Evolutionary conservation across 2,329 filamentous ascomycete genomes (phyloP), one percentile per base, ranked within the genome.

Genomic region (Paecilomyces variotii): DNA sequence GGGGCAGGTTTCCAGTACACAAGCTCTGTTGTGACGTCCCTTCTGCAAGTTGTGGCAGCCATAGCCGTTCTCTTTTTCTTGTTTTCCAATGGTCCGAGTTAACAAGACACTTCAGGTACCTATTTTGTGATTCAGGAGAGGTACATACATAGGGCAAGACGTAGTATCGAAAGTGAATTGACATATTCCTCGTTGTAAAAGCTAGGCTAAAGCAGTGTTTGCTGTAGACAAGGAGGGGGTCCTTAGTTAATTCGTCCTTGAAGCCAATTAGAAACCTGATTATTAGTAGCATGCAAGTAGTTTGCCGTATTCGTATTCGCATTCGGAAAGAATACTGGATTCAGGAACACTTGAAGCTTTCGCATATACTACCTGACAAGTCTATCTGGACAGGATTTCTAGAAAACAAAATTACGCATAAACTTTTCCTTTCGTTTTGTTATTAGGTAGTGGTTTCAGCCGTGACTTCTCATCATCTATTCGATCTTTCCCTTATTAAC

Each of bases 401-500:
- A 28, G 50, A 9, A 26, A 24, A 52, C 9, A 14, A 25, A 24
- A 5, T 14, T 10, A 14, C 10, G 27, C 7, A 52, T 65, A 52
- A 12, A 52, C 50, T 26, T 52, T 52, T 52, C 12, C 14, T 52
- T 52, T 28, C 12, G 19, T 52, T 52, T 9, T 7, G 14, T 52
- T 14, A 52, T 26, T 10, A 26, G 12, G 10, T 25, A 28, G 26
- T 6, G 11, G 12, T 26, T 14, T 56, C 53, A 60, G 24, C 54
- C 27, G n/a, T 45, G 39, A 7, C n/a, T n/a, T n/a, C n/a, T 19
- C 39, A 45, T 10, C 12, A n/a, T 55, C 14, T 35, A 55, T 54
- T 59, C 67, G 63, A 97, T 89, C 63, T 87, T 86, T 19, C 94
- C 94, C 77, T 92, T 91, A 71, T 97, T 96, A n/a, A 95, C 89